Evolutionary conservation across 2,329 filamentous ascomycete genomes (phyloP).

Genomic region (Diaporthe ilicicola): DNA sequence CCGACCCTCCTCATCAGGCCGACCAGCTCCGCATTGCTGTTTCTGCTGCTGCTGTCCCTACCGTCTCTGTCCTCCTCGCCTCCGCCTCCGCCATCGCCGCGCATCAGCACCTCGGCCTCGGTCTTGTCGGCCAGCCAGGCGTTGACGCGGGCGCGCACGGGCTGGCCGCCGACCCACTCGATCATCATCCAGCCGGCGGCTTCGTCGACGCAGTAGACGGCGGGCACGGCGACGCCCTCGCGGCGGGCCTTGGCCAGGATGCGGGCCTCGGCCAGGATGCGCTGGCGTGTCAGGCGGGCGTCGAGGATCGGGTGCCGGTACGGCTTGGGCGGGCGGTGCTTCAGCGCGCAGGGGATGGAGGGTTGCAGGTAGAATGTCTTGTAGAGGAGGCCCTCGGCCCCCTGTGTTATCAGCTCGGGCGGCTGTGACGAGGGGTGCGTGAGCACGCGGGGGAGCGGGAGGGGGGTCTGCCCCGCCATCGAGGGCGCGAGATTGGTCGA

Average conservation of each 20-base stretch:
- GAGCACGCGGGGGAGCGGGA: slow-evolving; percentile 71
- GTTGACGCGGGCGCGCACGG: slow-evolving; percentile 76
- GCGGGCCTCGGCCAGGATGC: slow-evolving; percentile 88
- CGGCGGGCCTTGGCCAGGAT: slow-evolving; percentile 81
- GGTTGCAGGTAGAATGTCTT: slow-evolving; percentile 81
- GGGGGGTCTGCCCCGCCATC: slow-evolving; percentile 39
- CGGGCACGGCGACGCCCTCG: slow-evolving; percentile 84
- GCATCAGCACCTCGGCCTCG: slow-evolving; percentile 36
- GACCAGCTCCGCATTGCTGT: slow-evolving; percentile 61
- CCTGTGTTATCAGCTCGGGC: slow-evolving; percentile 83
- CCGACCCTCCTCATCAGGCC: slow-evolving; percentile 77
- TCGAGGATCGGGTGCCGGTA: slow-evolving; percentile 94
- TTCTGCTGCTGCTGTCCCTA: too few relatives aligned
- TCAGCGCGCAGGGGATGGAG: slow-evolving; percentile 77
- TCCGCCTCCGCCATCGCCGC: slow-evolving; percentile 30
- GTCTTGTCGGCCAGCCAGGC: slow-evolving; percentile 63
- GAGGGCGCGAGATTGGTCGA: background rate
- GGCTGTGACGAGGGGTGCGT: slow-evolving; percentile 65
- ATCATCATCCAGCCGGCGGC: slow-evolving; percentile 77
- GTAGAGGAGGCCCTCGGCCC: slow-evolving; percentile 95
- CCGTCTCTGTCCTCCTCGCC: slow-evolving; percentile 44
- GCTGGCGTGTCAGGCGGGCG: slow-evolving; percentile 82
- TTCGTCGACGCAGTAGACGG: slow-evolving; percentile 75
- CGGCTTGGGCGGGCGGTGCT: slow-evolving; percentile 89
- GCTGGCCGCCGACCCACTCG: slow-evolving; percentile 83